Conservation (phyloP, 805 yeast genomes). For the Cyberlindnera maclurae region DNA sequence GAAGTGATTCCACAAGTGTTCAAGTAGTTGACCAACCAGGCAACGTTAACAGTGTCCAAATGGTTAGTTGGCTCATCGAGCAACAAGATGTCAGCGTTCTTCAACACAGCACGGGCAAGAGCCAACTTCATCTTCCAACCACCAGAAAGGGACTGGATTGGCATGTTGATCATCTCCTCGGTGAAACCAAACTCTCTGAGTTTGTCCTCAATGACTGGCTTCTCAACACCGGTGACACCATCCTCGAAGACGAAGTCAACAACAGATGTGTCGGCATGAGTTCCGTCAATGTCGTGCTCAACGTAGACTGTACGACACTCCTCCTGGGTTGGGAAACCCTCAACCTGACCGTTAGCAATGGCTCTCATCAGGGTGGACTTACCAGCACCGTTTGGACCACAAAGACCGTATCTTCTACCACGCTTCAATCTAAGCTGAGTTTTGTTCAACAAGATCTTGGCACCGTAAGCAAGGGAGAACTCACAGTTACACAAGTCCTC, state of each 20-base stretch:
- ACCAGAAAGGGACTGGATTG: conserved; percentile 96
- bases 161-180: conserved; percentile 88
- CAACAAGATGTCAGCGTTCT: conserved; percentile 95
- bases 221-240: conserved; percentile 53
- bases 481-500: conserved; percentile 99
- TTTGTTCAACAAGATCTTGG: conserved; percentile 98
- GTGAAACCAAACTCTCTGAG: conserved; percentile 89
- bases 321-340: conserved; percentile 99
- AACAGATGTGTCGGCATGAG: conserved; percentile 94
- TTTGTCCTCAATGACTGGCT: conserved; percentile 64
- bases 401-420: conserved; percentile 98
- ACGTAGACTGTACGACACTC: conserved; percentile 99
- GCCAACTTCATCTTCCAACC: conserved; percentile 99
- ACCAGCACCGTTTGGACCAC: conserved; percentile 99
- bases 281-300: conserved; percentile 99
- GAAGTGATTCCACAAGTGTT: conserved; percentile 98
- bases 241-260: conserved; percentile 85
- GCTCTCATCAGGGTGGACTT: conserved; percentile 98
- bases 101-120: conserved; percentile 97
- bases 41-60: conserved; percentile 99
- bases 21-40: conserved; percentile 99
- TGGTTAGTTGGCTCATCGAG: conserved; percentile 99
- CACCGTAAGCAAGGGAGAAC: conserved; percentile 99
- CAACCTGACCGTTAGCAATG: conserved; percentile 96
- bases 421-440: conserved; percentile 98